phyloP scores from a whole-genome alignment of 495 filamentous ascomycete species.

The Chaetomium fimeti region DNA sequence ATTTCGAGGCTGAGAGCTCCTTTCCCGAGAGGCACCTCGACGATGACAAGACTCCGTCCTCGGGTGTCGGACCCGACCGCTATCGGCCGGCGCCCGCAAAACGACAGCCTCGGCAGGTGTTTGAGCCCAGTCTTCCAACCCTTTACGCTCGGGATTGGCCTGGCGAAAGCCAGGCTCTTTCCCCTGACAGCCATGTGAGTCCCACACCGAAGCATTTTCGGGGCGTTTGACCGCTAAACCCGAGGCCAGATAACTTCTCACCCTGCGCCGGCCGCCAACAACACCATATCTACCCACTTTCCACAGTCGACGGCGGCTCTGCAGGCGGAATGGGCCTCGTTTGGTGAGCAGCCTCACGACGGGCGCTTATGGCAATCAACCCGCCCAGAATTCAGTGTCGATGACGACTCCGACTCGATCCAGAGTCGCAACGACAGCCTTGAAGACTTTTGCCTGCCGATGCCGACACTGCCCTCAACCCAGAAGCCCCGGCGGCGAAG shows the following conservation, averaged over 20 bases:
- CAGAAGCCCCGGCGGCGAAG: slow-evolving; percentile 20
- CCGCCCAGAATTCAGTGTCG: slow-evolving; percentile 13
- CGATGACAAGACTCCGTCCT: slow-evolving; percentile 18
- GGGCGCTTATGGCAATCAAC: slow-evolving; percentile 21
- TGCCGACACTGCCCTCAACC: slow-evolving; percentile 7
- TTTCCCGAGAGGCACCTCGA: slow-evolving; percentile 32
- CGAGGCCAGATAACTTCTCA: slow-evolving; percentile 1
- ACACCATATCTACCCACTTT: slow-evolving; percentile 8
- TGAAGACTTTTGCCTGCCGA: slow-evolving; percentile 21
- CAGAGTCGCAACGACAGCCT: slow-evolving; percentile 25
- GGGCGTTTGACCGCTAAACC: not conserved
- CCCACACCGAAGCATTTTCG: too few relatives aligned
- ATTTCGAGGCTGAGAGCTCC: slow-evolving; percentile 24
- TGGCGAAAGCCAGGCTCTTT: not conserved
- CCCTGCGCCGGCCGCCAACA: not conserved
- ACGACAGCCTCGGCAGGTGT: not conserved
- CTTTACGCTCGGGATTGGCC: slow-evolving; percentile 14
- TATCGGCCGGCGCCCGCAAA: slow-evolving; percentile 11
- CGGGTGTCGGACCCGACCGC: slow-evolving; percentile 9
- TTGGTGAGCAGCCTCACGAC: slow-evolving; percentile 9
- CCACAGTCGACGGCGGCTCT: slow-evolving; percentile 5
- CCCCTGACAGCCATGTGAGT: slow-evolving; percentile 15
- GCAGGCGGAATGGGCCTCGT: slow-evolving; percentile 26
- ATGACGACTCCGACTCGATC: slow-evolving; percentile 34
- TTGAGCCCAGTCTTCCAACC: slow-evolving; percentile 1